Base-by-base conservation (phyloP, 2,329 filamentous ascomycete genomes). In the Orbilia javanica region DNA sequence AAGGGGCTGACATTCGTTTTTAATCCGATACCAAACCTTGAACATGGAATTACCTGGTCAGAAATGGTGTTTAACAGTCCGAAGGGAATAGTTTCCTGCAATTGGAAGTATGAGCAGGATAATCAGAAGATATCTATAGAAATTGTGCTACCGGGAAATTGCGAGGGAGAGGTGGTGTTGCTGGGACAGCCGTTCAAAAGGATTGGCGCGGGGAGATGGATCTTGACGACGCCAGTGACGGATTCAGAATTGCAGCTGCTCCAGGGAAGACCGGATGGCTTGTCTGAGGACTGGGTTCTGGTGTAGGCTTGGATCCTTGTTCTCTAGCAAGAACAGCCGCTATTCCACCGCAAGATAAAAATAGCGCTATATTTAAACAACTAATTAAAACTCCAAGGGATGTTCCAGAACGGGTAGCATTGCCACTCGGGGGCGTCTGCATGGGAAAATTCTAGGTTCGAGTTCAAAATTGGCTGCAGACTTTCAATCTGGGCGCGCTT, bases 61-160 rank as follows among this genome's bases (percentile, higher is more conserved):
- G 66, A 77, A 25, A 77, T 77, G 66, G 29, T 29, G 18, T 77
- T 60, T 34, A 55, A 63, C 2, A 71, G 66, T 44, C 67, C 67
- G 1, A 71, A 70, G 29, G 73, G 73, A n/a, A 66, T 15, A 20
- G 57, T 67, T 3, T 60, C 71, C 10, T 77, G 73, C 25, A 62
- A 18, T 10, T 77, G 73, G 73, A 60, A 20, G 8, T 77, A 77
- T 55, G 42, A 70, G 8, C 36, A 8, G 5, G 25, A 36, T 11
- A 42, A 20, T 4, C 60, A 48, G n/a, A 53, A 52, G n/a, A 66
- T 77, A 18, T 31, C 20, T 5, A 77, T 71, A 7, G 31, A 53
- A 42, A 50, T 71, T 31, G 42, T n/a, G 5, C 15, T 77, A 8
- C 73, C 73, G 0, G 73, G 48, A 6, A 77, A 77, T 36, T 77